Base-by-base conservation (phyloP, 108 stramenopile species). In the Cyclotella atomus region DNA sequence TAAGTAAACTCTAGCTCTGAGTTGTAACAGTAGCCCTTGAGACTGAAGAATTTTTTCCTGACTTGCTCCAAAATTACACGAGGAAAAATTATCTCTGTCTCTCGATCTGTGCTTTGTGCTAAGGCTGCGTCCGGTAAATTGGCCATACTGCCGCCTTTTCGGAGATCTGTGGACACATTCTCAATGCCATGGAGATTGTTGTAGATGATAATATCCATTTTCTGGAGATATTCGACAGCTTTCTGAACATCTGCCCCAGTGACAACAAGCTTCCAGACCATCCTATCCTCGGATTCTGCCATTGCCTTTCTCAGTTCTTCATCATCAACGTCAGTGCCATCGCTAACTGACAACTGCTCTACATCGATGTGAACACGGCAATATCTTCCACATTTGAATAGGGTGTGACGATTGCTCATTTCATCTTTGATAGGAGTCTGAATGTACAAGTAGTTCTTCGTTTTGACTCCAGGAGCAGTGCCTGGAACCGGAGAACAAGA, bases 191-290 rank as follows among this genome's bases (percentile, higher is more conserved):
- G 43, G 30, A 82, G 47, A 14, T 29, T 32, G 41, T 68, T 68
- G 19, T 29, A 21, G 21, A 79, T 59, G 7, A 62, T 68, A n/a
- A 17, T 15, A 9, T 44, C 69, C 50, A 73, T 84, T 45, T 85
- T 91, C 53, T 86, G 82, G 44, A 95, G 71, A 66, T 81, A 82
- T 21, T 70, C 72, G 29, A 75, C 56, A 14, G 93, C 93, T 49
- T 87, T 87, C 19, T 63, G 43, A 12, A 84, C 67, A 41, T 88
- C 81, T 30, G 63, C 63, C 25, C 93, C 93, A 20, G 86, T 68
- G 50, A 92, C 77, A 15, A 79, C 81, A 41, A 92, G 49, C 78
- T 92, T 95, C 93, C 93, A 95, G 30, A 88, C 75, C 6, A 59
- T 75, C 0, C 90, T 90, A 79, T 95, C 93, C 19, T 43, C 44